Evolutionary conservation across 805 yeast genomes (phyloP), one percentile per base, ranked within the genome.

Genomic region (Brettanomyces naardenensis): DNA sequence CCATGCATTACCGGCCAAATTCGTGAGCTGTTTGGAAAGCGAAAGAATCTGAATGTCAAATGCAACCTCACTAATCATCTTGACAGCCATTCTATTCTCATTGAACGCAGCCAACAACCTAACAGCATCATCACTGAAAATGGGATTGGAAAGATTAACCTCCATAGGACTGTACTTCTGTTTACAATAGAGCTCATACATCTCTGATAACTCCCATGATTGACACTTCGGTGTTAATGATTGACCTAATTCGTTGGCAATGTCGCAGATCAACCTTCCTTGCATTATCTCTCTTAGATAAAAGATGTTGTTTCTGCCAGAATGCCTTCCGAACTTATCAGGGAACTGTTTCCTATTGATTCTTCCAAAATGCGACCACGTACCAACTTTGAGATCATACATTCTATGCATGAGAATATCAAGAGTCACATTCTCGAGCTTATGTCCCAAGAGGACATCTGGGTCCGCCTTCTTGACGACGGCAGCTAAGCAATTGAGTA

Each of bases 1-100:
- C 98, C 98, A 92, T 0, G 96, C 90, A 58, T 92, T 92, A 50
- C 98, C 98, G 1, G 97, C 97, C 44, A 92, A 68, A 47, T 81
- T 83, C 1, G 98, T 92, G 52, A 92, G 68, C 53, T 89, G 95
- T 49, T 86, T 86, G 0, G 97, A 84, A 38, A 92, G 67, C 2
- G 97, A 86, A 38, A 92, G 62, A 41, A 92, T 80, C 60, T 92
- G 97, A 39, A 79, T 75, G 44, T 81, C 69, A 54, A 88, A 78
- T 0, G 95, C 88, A 40, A 92, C 66, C 39, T 82, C 82, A 3
- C 88, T 85, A 14, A 86, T 69, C 34, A 83, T 78, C 42, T 71
- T 65, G 7, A 90, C 84, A 51, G 79, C 79, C 10, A 64, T 58
- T 27, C 73, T 71, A 54, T 78, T 80, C 49, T 85, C 95, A 44